Conservation (phyloP, 1,284 basidiomycete species). For the Erythrobasidium hasegawianum region DNA sequence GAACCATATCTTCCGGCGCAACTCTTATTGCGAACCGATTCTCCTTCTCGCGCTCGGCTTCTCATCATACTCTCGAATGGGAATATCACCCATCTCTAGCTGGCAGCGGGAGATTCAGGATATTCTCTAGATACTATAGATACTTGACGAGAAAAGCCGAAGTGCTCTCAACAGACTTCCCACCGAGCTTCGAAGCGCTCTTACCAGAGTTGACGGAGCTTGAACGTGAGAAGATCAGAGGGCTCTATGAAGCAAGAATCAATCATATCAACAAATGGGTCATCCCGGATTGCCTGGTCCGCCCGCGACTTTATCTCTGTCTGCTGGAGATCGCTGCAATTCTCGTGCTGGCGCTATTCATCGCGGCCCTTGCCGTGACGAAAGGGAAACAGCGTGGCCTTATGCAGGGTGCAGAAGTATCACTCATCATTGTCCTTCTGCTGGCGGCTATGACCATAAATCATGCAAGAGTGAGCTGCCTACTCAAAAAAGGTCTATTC, state of each 20-base stretch:
- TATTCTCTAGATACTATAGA: constrained; percentile 8
- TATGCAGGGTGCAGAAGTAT: constrained; percentile 24
- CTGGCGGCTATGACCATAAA: constrained; percentile 14
- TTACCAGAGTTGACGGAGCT: not conserved
- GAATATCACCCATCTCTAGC: constrained; percentile 26
- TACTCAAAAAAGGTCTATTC: too few species aligned
- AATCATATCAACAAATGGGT: constrained; percentile 32
- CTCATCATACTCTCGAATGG: constrained; percentile 12
- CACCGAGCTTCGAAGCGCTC: constrained; percentile 17
- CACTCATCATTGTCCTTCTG: constrained; percentile 20
- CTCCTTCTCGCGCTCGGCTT: not conserved
- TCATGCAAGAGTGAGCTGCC: constrained; percentile 17
- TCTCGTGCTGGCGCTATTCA: constrained; percentile 7
- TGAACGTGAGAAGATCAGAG: constrained; percentile 17
- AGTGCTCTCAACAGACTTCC: constrained; percentile 14
- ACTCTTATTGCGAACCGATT: not conserved
- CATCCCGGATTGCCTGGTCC: constrained; percentile 6
- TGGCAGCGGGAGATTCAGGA: constrained; percentile 5
- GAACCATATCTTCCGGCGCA: not conserved
- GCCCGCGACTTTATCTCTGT: constrained; percentile 10
- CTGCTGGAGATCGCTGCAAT: constrained; percentile 22
- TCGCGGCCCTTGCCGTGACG: constrained; percentile 18
- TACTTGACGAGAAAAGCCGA: constrained; percentile 11
- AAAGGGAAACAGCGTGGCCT: constrained; percentile 12
- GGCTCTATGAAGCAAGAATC: constrained; percentile 24